phyloP scores from a whole-genome alignment of 352 stramenopile genomes.

The Phytophthora hybrid region DNA sequence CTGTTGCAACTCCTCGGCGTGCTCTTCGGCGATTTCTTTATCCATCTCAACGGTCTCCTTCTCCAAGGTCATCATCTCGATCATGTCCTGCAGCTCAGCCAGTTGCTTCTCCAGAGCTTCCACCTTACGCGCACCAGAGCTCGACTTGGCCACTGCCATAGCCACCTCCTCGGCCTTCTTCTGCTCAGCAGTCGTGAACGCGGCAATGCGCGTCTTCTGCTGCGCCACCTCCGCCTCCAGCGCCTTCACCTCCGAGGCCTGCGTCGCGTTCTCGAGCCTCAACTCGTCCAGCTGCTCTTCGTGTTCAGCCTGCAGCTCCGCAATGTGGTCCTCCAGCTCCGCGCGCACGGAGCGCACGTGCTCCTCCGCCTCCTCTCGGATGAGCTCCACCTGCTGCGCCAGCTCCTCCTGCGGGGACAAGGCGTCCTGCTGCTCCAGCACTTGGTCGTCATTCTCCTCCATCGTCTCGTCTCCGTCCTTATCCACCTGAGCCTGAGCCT shows the following conservation, averaged over 20 bases:
- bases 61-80: constrained; percentile 88
- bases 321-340: constrained; percentile 76
- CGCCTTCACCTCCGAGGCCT: constrained; percentile 65
- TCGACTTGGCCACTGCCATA: constrained; percentile 73
- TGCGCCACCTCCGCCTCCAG: constrained; percentile 75
- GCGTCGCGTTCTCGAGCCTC: constrained; percentile 64
- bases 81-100: constrained; percentile 79
- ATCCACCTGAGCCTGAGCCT: constrained; percentile 20
- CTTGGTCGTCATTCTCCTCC: constrained; percentile 23
- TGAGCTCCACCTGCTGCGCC: constrained; percentile 58
- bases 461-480: constrained; percentile 37
- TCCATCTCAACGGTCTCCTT: constrained; percentile 91
- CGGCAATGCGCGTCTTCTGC: constrained; percentile 69
- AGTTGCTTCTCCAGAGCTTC: constrained; percentile 74
- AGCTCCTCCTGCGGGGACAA: constrained; percentile 45
- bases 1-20: constrained; percentile 73
- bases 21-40: constrained; percentile 89
- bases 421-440: constrained; percentile 17
- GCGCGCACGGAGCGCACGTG: constrained; percentile 63
- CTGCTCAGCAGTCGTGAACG: constrained; percentile 76
- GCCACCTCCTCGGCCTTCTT: constrained; percentile 85
- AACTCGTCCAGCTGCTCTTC: constrained; percentile 69
- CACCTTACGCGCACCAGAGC: constrained; percentile 69
- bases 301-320: constrained; percentile 56
- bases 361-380: constrained; percentile 67